These are phyloP conservation scores for Hylodesmum podocarpum DNA, from an alignment of 306 rosid species.

Conservation along the genomic window DNA sequence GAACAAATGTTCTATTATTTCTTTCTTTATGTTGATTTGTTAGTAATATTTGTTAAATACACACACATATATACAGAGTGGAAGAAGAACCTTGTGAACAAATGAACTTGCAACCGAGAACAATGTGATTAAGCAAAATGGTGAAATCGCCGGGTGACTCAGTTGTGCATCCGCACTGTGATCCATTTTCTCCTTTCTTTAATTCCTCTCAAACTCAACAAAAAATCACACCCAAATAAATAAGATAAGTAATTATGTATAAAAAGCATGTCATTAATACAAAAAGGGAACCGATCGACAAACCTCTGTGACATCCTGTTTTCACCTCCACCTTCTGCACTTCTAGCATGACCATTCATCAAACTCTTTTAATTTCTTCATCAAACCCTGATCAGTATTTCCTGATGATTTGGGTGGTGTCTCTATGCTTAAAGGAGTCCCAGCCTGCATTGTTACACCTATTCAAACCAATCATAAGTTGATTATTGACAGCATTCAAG, in stretches of 20 bases:
- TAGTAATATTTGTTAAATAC: neutral
- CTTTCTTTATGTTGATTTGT: neutral
- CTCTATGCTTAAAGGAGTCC: slow-evolving; percentile 56
- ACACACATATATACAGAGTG: too few species aligned
- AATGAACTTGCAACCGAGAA: slow-evolving; percentile 95
- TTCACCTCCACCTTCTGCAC: slow-evolving; percentile 59
- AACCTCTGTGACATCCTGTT: slow-evolving; percentile 71
- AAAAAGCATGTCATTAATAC: neutral
- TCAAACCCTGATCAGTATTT: slow-evolving; percentile 62
- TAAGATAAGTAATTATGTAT: too few species aligned
- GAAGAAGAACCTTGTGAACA: slow-evolving; percentile 67
- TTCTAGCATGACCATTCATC: slow-evolving; percentile 69
- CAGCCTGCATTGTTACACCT: slow-evolving; percentile 54
- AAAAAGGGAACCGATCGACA: slow-evolving; percentile 10
- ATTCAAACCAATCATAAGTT: slow-evolving; percentile 20
- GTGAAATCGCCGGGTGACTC: slow-evolving; percentile 96
- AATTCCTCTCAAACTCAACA: neutral
- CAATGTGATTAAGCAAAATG: slow-evolving; percentile 91
- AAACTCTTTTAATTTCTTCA: slow-evolving; percentile 82
- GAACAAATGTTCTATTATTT: neutral
- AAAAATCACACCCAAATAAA: neutral
- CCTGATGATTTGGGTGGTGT: slow-evolving; percentile 73
- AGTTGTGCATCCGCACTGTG: slow-evolving; percentile 82
- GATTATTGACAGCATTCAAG: slow-evolving; percentile 2
- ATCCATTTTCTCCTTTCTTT: slow-evolving; percentile 46